These are phyloP conservation scores for Paspalum vaginatum DNA, from an alignment of 176 grass and related monocot genomes.

Conservation along the genomic window DNA sequence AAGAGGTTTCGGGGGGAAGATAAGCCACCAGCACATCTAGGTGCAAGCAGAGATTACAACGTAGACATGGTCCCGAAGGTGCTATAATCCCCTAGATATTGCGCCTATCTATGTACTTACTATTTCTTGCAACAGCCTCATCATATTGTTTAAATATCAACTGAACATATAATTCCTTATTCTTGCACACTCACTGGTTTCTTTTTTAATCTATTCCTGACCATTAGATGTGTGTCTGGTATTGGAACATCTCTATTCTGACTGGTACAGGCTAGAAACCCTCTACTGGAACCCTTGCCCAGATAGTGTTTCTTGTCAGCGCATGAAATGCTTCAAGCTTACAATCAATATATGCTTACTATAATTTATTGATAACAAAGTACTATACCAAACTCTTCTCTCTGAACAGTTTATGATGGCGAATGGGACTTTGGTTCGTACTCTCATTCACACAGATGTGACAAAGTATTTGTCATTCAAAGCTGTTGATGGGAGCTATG, in stretches of 20 bases:
- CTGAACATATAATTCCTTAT: background rate
- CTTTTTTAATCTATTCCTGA: constrained; percentile 7
- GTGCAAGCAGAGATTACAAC: constrained; percentile 81
- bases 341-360: constrained; percentile 16
- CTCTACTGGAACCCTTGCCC: constrained; percentile 20
- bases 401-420: constrained; percentile 88
- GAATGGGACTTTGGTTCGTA: constrained; percentile 79
- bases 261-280: background rate
- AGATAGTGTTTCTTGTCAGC: background rate
- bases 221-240: background rate
- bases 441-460: constrained; percentile 83
- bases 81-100: background rate
- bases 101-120: background rate
- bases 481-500: constrained; percentile 83
- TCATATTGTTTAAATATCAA: constrained; percentile 8
- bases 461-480: constrained; percentile 91
- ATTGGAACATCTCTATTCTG: background rate
- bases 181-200: background rate
- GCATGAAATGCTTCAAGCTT: constrained; percentile 21
- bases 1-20: constrained; percentile 80
- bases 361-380: constrained; percentile 26
- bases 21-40: constrained; percentile 66
- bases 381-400: constrained; percentile 12
- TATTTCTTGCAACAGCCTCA: background rate
- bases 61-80: constrained; percentile 93